A percentile compares a stretch with the other conserved stretches of the same genome.
phyloP scores from a whole-genome alignment of 2,329 filamentous ascomycete species.

The Colletotrichum sp. region DNA sequence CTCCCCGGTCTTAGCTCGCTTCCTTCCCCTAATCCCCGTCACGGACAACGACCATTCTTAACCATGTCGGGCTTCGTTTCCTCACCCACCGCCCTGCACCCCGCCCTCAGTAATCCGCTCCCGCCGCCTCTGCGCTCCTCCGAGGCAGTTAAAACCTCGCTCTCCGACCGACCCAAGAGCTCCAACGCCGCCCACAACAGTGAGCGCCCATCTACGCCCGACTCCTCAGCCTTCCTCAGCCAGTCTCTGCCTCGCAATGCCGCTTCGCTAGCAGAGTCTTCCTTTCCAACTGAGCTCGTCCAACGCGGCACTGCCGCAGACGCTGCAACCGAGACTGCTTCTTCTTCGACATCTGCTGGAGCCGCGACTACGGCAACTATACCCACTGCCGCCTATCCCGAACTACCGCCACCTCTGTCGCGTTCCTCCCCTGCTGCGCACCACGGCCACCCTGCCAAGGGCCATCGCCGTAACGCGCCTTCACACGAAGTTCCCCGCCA shows the following conservation, averaged over 20 bases:
- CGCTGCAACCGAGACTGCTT: conserved; percentile 19
- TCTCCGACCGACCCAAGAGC: conserved; percentile 27
- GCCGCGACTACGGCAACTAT: conserved; percentile 11
- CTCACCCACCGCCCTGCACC: conserved; percentile 57
- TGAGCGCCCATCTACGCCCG: conserved; percentile 14
- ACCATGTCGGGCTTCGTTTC: conserved; percentile 37
- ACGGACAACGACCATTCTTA: conserved; percentile 12
- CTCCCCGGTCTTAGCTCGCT: neutral
- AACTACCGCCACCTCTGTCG: conserved; percentile 27
- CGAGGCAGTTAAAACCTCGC: conserved; percentile 30
- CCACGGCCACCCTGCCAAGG: conserved; percentile 19
- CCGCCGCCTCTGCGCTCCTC: conserved; percentile 22
- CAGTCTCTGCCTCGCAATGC: conserved; percentile 23
- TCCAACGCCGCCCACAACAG: conserved; percentile 23
- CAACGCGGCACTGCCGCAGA: conserved; percentile 12
- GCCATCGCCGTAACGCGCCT: conserved; percentile 52
- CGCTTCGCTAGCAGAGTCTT: conserved; percentile 1
- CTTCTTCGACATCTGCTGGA: conserved; percentile 11
- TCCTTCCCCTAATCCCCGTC: neutral
- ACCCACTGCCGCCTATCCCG: conserved; percentile 20
- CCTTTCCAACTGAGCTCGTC: neutral
- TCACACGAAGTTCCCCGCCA: conserved; percentile 77
- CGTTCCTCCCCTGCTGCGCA: conserved; percentile 4
- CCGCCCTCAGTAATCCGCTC: conserved; percentile 46
- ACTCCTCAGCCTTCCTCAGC: conserved; percentile 16